phyloP scores from a whole-genome alignment of 1,139 yeast species.

The Suzukiozyma palmioleophila region DNA sequence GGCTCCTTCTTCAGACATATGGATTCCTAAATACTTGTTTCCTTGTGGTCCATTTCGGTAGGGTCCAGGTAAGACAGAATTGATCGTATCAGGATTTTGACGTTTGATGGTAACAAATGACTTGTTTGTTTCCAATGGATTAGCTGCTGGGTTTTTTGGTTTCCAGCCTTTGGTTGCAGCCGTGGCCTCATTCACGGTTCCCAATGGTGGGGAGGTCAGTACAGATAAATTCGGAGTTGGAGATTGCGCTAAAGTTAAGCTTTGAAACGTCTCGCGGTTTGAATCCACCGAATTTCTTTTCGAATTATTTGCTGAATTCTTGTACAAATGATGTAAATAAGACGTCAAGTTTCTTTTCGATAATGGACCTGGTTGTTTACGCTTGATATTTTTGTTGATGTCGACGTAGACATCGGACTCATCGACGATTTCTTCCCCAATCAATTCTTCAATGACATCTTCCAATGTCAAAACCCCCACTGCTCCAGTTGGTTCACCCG shows the following conservation, averaged over 20 bases:
- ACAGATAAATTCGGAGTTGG: not conserved
- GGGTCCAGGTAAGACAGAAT: slow-evolving; percentile 22
- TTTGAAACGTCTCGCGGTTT: slow-evolving; percentile 3
- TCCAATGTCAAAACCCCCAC: slow-evolving; percentile 89
- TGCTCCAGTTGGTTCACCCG: slow-evolving; percentile 87
- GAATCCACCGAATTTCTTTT: slow-evolving; percentile 38
- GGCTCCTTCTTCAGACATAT: slow-evolving; percentile 51
- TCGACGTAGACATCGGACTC: slow-evolving; percentile 95
- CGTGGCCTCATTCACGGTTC: slow-evolving; percentile 5
- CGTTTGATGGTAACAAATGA: slow-evolving; percentile 67
- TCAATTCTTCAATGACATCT: slow-evolving; percentile 94
- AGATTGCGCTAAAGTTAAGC: not conserved
- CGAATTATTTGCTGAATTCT: slow-evolving; percentile 29
- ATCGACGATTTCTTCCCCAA: slow-evolving; percentile 96
- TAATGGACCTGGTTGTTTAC: slow-evolving; percentile 82
- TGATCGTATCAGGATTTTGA: slow-evolving; percentile 29
- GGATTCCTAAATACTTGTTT: slow-evolving; percentile 37
- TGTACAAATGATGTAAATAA: slow-evolving; percentile 59
- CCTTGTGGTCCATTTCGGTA: slow-evolving; percentile 13
- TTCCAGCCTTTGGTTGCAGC: slow-evolving; percentile 23
- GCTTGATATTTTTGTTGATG: slow-evolving; percentile 79
- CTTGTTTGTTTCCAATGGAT: slow-evolving; percentile 73
- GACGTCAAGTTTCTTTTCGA: slow-evolving; percentile 67
- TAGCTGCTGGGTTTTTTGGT: slow-evolving; percentile 74
- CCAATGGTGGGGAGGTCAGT: slow-evolving; percentile 4